A percentile compares a stretch with the other conserved stretches of the same genome.
Conservation (phyloP, 1,139 yeast genomes). For the Yamadazyma trypodendri region DNA sequence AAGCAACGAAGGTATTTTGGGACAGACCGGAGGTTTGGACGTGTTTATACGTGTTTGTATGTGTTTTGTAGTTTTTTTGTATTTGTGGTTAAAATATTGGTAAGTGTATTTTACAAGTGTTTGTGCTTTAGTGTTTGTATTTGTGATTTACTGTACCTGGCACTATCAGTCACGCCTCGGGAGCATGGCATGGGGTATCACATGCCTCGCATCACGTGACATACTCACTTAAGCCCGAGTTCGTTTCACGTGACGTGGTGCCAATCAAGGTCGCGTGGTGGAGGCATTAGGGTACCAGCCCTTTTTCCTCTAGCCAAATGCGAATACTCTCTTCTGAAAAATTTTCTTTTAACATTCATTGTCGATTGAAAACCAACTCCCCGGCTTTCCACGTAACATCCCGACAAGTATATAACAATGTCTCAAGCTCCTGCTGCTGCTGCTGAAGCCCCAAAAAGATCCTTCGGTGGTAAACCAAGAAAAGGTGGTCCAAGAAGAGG, state of each 20-base stretch:
- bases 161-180: too few species aligned
- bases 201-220: too few species aligned
- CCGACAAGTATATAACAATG: conserved; percentile 62
- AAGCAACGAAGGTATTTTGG: neutral
- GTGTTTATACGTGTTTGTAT: too few species aligned
- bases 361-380: conserved; percentile 90
- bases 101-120: too few species aligned
- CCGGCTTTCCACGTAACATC: conserved; percentile 91
- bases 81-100: too few species aligned
- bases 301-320: neutral
- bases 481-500: conserved; percentile 52
- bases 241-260: too few species aligned
- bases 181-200: too few species aligned
- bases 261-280: neutral
- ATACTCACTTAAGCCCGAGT: too few species aligned
- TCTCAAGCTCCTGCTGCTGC: conserved; percentile 38
- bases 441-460: conserved; percentile 57
- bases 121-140: too few species aligned
- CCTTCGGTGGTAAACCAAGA: conserved; percentile 59
- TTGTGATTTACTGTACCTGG: too few species aligned
- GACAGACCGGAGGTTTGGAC: too few species aligned
- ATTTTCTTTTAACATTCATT: conserved; percentile 14
- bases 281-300: conserved; percentile 10
- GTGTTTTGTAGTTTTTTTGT: too few species aligned
- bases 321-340: conserved; percentile 5